phyloP scores from a whole-genome alignment of 2,329 filamentous ascomycete species.

The Geosmithia morbida region DNA sequence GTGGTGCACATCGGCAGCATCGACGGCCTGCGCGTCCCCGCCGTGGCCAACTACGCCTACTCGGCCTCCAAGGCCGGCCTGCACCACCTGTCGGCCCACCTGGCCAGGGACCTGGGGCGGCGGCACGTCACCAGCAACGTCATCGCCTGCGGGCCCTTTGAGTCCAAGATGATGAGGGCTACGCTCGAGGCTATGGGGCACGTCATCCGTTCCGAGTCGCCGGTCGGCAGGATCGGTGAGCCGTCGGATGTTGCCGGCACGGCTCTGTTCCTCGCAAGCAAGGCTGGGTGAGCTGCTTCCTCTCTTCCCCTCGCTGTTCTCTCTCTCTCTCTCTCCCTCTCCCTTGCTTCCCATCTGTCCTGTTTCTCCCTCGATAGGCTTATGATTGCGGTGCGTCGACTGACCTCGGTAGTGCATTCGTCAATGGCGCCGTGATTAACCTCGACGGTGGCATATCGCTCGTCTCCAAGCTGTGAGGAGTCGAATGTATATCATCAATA shows the following conservation, averaged over 20 bases:
- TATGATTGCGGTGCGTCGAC: too few species aligned
- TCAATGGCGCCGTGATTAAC: conserved; percentile 47
- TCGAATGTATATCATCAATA: background rate
- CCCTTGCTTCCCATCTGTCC: background rate
- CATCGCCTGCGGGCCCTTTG: conserved; percentile 57
- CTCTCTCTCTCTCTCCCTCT: background rate
- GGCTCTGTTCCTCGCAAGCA: conserved; percentile 54
- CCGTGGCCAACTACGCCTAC: conserved; percentile 46
- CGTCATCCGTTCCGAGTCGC: conserved; percentile 41
- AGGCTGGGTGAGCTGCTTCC: conserved; percentile 37
- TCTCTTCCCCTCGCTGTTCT: background rate
- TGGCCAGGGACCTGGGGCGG: conserved; percentile 45
- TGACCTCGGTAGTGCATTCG: conserved; percentile 1
- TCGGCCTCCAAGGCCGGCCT: conserved; percentile 47
- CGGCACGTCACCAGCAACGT: conserved; percentile 50
- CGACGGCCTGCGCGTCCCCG: conserved; percentile 46
- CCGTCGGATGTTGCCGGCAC: conserved; percentile 57
- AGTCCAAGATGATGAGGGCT: conserved; percentile 54
- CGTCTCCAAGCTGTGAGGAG: conserved; percentile 27
- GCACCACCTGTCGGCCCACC: conserved; percentile 45
- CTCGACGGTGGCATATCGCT: conserved; percentile 43
- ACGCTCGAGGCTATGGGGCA: conserved; percentile 41
- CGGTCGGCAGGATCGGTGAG: conserved; percentile 51
- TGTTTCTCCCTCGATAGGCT: too few species aligned
- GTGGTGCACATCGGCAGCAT: conserved; percentile 53